These are phyloP conservation scores for Leptomonas seymouri DNA, from an alignment of 208 protist genomes.

Conservation along the genomic window DNA sequence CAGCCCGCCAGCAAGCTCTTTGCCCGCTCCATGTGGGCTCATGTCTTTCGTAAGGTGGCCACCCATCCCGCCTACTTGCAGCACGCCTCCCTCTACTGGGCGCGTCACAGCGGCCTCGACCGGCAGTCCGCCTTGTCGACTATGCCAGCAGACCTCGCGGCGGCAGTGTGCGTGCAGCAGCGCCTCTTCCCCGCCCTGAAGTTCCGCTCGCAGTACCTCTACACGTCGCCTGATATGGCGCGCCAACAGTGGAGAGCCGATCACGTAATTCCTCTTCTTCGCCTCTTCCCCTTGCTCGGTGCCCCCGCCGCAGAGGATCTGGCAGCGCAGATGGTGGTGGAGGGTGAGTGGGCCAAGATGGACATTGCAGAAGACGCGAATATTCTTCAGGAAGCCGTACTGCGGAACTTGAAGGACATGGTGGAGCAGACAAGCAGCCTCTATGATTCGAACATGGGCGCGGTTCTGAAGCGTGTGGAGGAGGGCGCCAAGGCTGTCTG, in stretches of 20 bases:
- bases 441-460: slow-evolving; percentile 67
- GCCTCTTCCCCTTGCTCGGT: slow-evolving; percentile 78
- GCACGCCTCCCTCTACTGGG: slow-evolving; percentile 84
- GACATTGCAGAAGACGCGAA: slow-evolving; percentile 54
- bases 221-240: slow-evolving; percentile 78
- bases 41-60: slow-evolving; percentile 85
- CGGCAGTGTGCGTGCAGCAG: slow-evolving; percentile 76
- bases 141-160: slow-evolving; percentile 75
- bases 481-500: slow-evolving; percentile 61
- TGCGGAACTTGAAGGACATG: slow-evolving; percentile 54
- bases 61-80: slow-evolving; percentile 77
- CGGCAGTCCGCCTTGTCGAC: slow-evolving; percentile 33
- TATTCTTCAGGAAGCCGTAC: slow-evolving; percentile 62
- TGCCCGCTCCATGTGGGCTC: slow-evolving; percentile 67
- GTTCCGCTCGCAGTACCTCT: slow-evolving; percentile 80
- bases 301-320: slow-evolving; percentile 76
- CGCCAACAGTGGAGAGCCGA: slow-evolving; percentile 86
- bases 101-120: slow-evolving; percentile 70
- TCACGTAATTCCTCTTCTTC: slow-evolving; percentile 79
- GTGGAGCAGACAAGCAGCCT: slow-evolving; percentile 63
- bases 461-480: slow-evolving; percentile 67
- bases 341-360: slow-evolving; percentile 75
- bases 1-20: slow-evolving; percentile 53
- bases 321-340: slow-evolving; percentile 74
- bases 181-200: slow-evolving; percentile 80